Conservation (phyloP, 2,329 filamentous ascomycete species). For the Zalaria sp. region DNA sequence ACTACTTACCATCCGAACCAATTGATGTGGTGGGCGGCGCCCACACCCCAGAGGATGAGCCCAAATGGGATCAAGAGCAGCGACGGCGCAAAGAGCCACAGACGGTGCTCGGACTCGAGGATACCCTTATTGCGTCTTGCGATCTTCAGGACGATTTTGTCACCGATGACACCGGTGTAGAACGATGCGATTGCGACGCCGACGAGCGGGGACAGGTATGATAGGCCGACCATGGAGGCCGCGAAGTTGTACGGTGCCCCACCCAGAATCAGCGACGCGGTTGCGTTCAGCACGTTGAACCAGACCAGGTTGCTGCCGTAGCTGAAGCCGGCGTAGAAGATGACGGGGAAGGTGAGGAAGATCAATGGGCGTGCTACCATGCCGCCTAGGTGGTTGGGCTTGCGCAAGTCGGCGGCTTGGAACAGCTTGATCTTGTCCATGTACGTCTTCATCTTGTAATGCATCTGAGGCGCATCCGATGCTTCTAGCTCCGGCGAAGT, state of each 20-base stretch:
- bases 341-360: conserved; percentile 21
- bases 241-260: conserved; percentile 23
- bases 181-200: conserved; percentile 21
- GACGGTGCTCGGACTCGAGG: conserved; percentile 24
- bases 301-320: conserved; percentile 26
- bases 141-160: conserved; percentile 17
- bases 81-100: conserved; percentile 25
- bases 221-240: conserved; percentile 22
- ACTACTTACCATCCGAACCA: not conserved
- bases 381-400: conserved; percentile 14
- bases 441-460: conserved; percentile 16
- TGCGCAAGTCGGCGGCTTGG: conserved; percentile 15
- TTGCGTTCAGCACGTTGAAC: conserved; percentile 31
- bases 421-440: conserved; percentile 18
- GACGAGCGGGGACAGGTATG: conserved; percentile 21
- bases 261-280: conserved; percentile 24
- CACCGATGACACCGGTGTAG: conserved; percentile 22
- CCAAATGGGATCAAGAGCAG: conserved; percentile 29
- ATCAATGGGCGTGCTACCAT: conserved; percentile 15
- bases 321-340: conserved; percentile 24
- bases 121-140: conserved; percentile 25
- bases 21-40: conserved; percentile 27
- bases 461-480: conserved; percentile 4
- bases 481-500: not conserved
- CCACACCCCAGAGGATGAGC: conserved; percentile 37